Evolutionary conservation across 108 stramenopile genomes (phyloP).

Genomic region (Cylindrotheca fusiformis): DNA sequence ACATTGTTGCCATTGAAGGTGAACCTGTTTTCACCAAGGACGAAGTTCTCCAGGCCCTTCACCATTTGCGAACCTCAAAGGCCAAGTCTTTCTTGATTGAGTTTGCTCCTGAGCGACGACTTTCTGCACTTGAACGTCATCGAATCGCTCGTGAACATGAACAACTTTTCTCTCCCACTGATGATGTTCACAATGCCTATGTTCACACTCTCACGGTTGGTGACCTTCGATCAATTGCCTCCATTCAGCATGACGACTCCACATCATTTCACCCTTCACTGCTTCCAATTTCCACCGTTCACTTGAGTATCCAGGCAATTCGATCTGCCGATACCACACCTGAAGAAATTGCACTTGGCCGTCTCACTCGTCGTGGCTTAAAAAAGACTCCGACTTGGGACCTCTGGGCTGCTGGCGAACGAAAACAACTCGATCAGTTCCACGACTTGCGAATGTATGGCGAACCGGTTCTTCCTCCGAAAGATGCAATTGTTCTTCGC

Average conservation of each 20-base stretch:
- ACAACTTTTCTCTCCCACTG: neutral
- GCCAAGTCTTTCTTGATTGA: neutral
- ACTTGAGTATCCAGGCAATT: slow-evolving; percentile 5
- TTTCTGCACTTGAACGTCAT: neutral
- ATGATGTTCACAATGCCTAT: neutral
- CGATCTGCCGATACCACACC: slow-evolving; percentile 9
- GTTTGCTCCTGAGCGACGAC: no score
- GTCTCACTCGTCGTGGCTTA: slow-evolving; percentile 28
- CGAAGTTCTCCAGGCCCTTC: neutral
- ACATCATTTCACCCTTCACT: neutral
- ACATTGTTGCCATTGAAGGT: neutral
- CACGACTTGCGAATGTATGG: no score
- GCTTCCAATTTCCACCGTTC: no score
- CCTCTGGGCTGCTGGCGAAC: no score
- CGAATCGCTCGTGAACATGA: neutral
- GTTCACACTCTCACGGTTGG: neutral
- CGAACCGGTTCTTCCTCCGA: slow-evolving; percentile 6
- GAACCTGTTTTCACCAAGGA: slow-evolving; percentile 1
- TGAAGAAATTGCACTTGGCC: slow-evolving; percentile 25
- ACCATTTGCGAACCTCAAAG: neutral
- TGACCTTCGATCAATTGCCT: neutral
- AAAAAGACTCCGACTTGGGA: slow-evolving; percentile 19
- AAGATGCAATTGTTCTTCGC: slow-evolving; percentile 19
- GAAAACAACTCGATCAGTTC: no score
- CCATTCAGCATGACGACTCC: neutral